These are phyloP conservation scores for Gossypium herbaceum DNA, from an alignment of 345 rosid species.

Conservation along the genomic window DNA sequence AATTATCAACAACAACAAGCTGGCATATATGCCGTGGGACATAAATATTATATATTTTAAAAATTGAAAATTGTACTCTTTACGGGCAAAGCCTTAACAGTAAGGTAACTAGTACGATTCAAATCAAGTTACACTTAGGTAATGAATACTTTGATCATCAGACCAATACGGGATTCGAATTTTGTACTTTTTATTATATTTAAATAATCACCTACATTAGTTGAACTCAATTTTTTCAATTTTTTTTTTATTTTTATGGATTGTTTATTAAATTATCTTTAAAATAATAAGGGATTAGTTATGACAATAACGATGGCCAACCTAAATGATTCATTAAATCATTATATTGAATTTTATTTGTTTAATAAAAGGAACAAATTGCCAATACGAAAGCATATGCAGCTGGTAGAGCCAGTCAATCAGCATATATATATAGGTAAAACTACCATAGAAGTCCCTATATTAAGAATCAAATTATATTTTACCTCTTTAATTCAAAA, in stretches of 20 bases:
- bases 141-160: too few species aligned
- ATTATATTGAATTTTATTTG: neutral
- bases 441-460: too few species aligned
- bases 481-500: accelerated
- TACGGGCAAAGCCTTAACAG: accelerated
- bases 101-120: too few species aligned
- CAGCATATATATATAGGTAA: neutral
- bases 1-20: neutral
- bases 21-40: neutral
- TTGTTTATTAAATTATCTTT: conserved; percentile 7
- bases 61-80: too few species aligned
- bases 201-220: too few species aligned
- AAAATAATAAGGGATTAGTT: conserved; percentile 13
- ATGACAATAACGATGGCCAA: conserved; percentile 20
- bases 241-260: too few species aligned
- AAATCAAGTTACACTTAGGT: accelerated
- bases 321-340: conserved; percentile 17
- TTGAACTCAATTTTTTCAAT: too few species aligned
- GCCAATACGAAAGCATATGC: neutral
- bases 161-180: too few species aligned
- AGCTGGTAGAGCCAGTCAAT: neutral
- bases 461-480: too few species aligned
- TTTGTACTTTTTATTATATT: too few species aligned
- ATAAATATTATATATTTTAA: too few species aligned
- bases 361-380: neutral